Conservation (phyloP, 306 rosid genomes). For the Citrullus colocynthis region DNA sequence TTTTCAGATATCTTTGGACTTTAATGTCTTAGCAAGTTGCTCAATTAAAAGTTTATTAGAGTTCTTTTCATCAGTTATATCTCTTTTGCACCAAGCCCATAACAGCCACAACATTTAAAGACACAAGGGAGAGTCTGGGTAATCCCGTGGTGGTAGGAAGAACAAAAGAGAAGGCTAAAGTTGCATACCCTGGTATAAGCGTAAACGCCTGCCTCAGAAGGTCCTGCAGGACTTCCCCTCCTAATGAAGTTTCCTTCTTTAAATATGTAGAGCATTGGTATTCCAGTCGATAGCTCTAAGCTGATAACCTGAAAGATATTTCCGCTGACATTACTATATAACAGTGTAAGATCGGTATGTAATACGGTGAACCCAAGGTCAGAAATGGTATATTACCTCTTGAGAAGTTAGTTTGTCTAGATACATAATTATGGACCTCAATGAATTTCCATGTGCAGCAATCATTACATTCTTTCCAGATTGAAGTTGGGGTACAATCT, state of each 20-base stretch:
- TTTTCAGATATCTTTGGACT: not conserved
- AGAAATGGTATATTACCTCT: conserved; percentile 39
- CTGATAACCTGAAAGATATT: conserved; percentile 62
- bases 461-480: conserved; percentile 95
- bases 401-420: conserved; percentile 93
- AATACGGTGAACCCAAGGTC: not conserved
- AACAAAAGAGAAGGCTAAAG: not conserved
- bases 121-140: not conserved
- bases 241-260: conserved; percentile 84
- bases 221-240: conserved; percentile 90
- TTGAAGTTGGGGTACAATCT: conserved; percentile 85
- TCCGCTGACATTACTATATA: not conserved
- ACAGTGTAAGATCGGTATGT: not conserved
- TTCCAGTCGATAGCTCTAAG: conserved; percentile 90
- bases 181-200: conserved; percentile 72
- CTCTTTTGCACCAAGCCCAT: not conserved
- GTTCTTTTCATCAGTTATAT: not conserved
- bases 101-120: not conserved
- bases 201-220: conserved; percentile 92
- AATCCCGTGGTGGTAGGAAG: not conserved
- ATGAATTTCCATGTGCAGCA: conserved; percentile 95
- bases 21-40: not conserved
- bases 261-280: conserved; percentile 95
- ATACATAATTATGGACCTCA: conserved; percentile 97
- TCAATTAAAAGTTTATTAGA: not conserved